These are phyloP conservation scores for Alternaria brassicicola DNA, from an alignment of 2,329 filamentous ascomycete genomes.

Conservation along the genomic window DNA sequence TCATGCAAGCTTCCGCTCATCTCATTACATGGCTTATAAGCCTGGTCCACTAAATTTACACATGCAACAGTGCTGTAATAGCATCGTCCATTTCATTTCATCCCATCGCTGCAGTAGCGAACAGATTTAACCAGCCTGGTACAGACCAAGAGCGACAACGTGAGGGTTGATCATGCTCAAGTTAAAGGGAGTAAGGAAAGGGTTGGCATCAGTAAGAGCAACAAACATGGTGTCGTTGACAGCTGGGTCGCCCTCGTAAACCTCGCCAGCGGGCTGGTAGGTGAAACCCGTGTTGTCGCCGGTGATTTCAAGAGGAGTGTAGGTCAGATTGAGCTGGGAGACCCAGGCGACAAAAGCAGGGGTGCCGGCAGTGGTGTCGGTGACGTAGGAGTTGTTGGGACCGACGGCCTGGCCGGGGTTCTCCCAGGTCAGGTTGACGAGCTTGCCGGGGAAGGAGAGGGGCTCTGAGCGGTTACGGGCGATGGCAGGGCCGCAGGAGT, in stretches of 20 bases:
- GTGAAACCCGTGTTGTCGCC: slow-evolving; percentile 67
- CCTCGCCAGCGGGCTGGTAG: slow-evolving; percentile 72
- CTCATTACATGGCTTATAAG: slow-evolving; percentile 12
- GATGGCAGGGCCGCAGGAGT: slow-evolving; percentile 69
- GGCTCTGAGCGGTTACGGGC: slow-evolving; percentile 72
- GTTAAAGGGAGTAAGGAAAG: slow-evolving; percentile 78
- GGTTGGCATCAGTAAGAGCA: slow-evolving; percentile 71
- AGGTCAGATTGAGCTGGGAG: slow-evolving; percentile 67
- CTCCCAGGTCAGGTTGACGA: slow-evolving; percentile 77
- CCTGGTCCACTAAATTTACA: not conserved
- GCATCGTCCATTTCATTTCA: not conserved
- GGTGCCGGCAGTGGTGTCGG: slow-evolving; percentile 60
- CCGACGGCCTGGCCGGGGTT: slow-evolving; percentile 70
- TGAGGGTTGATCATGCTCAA: slow-evolving; percentile 75
- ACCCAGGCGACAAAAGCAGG: slow-evolving; percentile 78
- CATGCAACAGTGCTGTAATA: not conserved
- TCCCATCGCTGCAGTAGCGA: not conserved
- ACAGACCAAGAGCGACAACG: slow-evolving; percentile 74
- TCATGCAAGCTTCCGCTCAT: slow-evolving; percentile 8
- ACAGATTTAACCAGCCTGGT: slow-evolving; percentile 70
- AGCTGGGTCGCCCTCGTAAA: slow-evolving; percentile 70
- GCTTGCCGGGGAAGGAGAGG: slow-evolving; percentile 74
- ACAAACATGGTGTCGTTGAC: slow-evolving; percentile 83
- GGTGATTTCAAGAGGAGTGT: slow-evolving; percentile 67
- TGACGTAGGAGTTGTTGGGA: slow-evolving; percentile 83